Conservation (phyloP, 2,329 filamentous ascomycete species). For the Monosporascus sp. region DNA sequence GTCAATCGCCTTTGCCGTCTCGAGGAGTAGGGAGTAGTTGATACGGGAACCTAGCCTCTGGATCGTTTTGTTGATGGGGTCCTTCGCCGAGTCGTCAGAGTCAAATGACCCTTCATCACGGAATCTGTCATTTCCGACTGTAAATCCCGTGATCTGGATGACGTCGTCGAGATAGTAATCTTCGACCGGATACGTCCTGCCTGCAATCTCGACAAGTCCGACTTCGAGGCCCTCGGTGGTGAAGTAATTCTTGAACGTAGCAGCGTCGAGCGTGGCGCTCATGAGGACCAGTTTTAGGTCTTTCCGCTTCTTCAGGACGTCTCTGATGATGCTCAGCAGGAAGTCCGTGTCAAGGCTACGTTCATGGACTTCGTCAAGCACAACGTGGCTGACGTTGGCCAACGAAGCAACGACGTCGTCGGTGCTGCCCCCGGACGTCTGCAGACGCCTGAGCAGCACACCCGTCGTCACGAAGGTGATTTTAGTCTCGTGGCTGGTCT, state of each 20-base stretch:
- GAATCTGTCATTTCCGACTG: constrained; percentile 24
- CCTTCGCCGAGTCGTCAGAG: constrained; percentile 40
- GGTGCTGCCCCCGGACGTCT: constrained; percentile 75
- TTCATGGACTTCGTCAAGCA: constrained; percentile 96
- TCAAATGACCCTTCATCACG: constrained; percentile 21
- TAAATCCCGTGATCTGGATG: constrained; percentile 71
- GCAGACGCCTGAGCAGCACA: constrained; percentile 83
- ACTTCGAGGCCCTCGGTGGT: constrained; percentile 61
- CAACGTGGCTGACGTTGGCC: constrained; percentile 86
- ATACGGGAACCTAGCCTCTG: constrained; percentile 74
- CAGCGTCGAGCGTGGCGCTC: constrained; percentile 91
- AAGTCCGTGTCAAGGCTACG: constrained; percentile 94
- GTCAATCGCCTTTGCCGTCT: constrained; percentile 78
- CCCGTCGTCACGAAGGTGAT: constrained; percentile 96
- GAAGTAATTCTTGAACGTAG: constrained; percentile 82
- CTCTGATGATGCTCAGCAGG: constrained; percentile 76
- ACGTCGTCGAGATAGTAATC: constrained; percentile 90
- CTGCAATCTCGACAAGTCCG: constrained; percentile 78
- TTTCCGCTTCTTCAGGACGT: constrained; percentile 67
- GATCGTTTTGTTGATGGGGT: constrained; percentile 63
- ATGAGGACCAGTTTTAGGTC: constrained; percentile 90
- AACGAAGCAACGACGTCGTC: constrained; percentile 77
- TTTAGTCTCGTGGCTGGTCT: constrained; percentile 66
- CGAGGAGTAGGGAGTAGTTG: constrained; percentile 82
- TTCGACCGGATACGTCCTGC: constrained; percentile 82